Evolutionary conservation across 768 basidiomycete species (phyloP).

Genomic region (Tylopilus rubrobrunneus): DNA sequence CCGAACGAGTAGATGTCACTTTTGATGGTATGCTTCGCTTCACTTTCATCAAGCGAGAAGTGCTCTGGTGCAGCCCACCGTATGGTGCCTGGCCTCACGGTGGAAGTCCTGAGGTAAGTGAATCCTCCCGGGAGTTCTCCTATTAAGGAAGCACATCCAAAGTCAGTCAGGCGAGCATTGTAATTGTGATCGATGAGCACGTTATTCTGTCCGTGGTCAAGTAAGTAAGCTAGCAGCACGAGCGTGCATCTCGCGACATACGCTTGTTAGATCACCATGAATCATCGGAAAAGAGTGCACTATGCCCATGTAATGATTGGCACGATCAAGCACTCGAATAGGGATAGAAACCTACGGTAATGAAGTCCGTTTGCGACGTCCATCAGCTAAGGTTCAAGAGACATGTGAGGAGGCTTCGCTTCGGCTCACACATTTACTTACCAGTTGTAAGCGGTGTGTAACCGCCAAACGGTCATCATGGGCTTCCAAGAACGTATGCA

Average conservation of each 20-base stretch:
- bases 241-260: background rate
- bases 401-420: background rate
- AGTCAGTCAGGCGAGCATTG: slow-evolving; percentile 6
- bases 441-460: slow-evolving; percentile 3
- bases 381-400: too few species aligned
- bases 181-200: slow-evolving; percentile 8
- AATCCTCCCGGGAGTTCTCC: slow-evolving; percentile 4
- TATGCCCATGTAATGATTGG: background rate
- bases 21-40: background rate
- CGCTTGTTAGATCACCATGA: slow-evolving; percentile 8
- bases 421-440: background rate
- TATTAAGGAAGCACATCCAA: slow-evolving; percentile 8
- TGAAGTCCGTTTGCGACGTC: background rate
- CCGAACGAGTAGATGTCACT: slow-evolving; percentile 11
- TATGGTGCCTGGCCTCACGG: slow-evolving; percentile 4
- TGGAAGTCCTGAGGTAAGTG: background rate
- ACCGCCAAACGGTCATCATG: background rate
- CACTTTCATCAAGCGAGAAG: background rate
- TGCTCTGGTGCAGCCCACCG: slow-evolving; percentile 9
- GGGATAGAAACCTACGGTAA: background rate
- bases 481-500: background rate
- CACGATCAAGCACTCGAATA: too few species aligned
- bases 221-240: too few species aligned
- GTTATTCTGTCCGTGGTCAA: slow-evolving; percentile 1
- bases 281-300: slow-evolving; percentile 11